These are phyloP conservation scores for Clavaria fumosa DNA, from an alignment of 768 basidiomycete species.

Conservation along the genomic window DNA sequence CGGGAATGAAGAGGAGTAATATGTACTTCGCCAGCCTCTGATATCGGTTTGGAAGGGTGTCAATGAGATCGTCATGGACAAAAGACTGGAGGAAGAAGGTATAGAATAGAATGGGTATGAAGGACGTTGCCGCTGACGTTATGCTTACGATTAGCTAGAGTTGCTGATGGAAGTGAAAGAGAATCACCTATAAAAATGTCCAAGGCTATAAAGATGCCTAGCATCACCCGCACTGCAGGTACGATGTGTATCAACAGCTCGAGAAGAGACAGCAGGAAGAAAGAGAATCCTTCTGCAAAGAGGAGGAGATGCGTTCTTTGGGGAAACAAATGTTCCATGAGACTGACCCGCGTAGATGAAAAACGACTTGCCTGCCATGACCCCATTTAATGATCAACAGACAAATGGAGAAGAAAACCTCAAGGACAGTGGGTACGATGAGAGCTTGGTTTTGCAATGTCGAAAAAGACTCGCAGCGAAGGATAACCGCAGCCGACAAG, in stretches of 20 bases:
- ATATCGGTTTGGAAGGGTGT: conserved; percentile 34
- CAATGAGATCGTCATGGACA: conserved; percentile 33
- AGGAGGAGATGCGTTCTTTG: conserved; percentile 42
- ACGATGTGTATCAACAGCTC: conserved; percentile 44
- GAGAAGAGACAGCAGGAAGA: conserved; percentile 41
- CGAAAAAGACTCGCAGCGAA: conserved; percentile 37
- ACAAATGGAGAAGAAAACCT: conserved; percentile 41
- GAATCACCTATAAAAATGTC: conserved; percentile 48
- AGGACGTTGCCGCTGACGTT: conserved; percentile 36
- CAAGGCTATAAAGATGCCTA: conserved; percentile 32
- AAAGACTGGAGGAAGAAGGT: conserved; percentile 47
- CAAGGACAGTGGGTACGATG: conserved; percentile 48
- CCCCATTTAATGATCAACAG: conserved; percentile 35
- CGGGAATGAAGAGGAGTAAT: conserved; percentile 39
- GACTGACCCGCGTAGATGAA: neutral
- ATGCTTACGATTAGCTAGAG: too few relatives aligned
- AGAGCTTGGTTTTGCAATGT: conserved; percentile 19
- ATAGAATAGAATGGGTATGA: conserved; percentile 50
- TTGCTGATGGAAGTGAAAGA: neutral
- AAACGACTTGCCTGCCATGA: conserved; percentile 30
- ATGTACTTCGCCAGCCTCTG: conserved; percentile 28
- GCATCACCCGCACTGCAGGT: conserved; percentile 32
- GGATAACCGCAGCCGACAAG: conserved; percentile 51
- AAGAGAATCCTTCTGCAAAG: conserved; percentile 43
- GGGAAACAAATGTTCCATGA: conserved; percentile 2